Evolutionary conservation across 2,329 filamentous ascomycete species (phyloP).

Genomic region (Rhynchosporium secalis): DNA sequence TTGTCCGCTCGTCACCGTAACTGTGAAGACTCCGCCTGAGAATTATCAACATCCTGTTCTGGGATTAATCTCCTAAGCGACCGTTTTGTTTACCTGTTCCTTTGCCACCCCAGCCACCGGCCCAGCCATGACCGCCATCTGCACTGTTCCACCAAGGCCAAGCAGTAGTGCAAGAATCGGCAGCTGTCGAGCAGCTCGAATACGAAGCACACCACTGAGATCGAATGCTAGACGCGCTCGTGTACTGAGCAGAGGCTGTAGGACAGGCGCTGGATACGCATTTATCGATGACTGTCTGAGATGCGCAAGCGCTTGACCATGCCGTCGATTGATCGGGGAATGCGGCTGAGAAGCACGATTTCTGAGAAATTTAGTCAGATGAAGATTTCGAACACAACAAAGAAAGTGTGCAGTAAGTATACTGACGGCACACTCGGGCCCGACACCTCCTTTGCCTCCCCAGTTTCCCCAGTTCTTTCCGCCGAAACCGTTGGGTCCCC

Average conservation of each 20-base stretch:
- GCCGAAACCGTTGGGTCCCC: neutral
- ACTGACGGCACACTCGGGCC: conserved; percentile 16
- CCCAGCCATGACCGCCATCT: conserved; percentile 4
- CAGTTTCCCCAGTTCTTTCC: conserved; percentile 10
- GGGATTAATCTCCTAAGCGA: neutral
- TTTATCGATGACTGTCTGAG: conserved; percentile 14
- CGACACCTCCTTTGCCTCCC: neutral
- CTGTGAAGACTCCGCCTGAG: conserved; percentile 11
- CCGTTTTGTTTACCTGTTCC: neutral
- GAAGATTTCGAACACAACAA: too few species aligned
- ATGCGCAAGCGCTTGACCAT: conserved; percentile 16
- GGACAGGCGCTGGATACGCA: conserved; percentile 12
- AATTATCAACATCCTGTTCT: neutral
- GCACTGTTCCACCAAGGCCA: conserved; percentile 16
- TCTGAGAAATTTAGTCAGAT: conserved; percentile 5
- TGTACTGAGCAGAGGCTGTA: conserved; percentile 11
- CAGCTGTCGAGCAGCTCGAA: conserved; percentile 15
- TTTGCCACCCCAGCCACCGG: neutral
- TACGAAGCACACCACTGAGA: conserved; percentile 14
- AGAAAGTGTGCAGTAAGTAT: neutral
- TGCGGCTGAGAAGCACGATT: conserved; percentile 14
- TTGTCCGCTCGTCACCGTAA: conserved; percentile 10
- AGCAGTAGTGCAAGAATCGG: conserved; percentile 10
- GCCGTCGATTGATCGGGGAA: conserved; percentile 13
- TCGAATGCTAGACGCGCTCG: conserved; percentile 8